Evolutionary conservation across 306 rosid species (phyloP), one percentile per base, ranked within the genome.

Genomic region (Mucuna pruriens): DNA sequence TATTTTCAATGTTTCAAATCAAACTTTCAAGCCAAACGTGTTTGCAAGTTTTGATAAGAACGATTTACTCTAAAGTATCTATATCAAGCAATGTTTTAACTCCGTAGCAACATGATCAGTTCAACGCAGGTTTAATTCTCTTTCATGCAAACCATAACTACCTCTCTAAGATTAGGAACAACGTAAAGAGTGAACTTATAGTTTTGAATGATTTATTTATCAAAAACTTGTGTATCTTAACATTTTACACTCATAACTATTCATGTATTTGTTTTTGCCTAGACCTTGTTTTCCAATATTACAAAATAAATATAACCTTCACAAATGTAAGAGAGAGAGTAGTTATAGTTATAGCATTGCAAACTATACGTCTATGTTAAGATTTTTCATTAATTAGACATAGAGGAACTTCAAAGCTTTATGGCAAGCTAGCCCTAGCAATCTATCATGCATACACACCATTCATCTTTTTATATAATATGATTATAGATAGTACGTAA

Each of bases 371-470:
- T 13, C 22, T 45, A 45, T 38, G 16, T 46, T 45, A 71, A 66
- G 13, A 61, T 49, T 73, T 80, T 73, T 49, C 74, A 66, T 63
- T 48, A 48, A 48, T 52, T 64, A 64, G 66, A 63, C 38, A 54
- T 5, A 74, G 7, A 74, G 48, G 46, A 38, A 81, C 64, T 55
- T 54, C 48, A 66, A 40, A 57, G 40, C 71, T 61, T 39, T 36
- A 73, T 25, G 49, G 69, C 81, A 48, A 61, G 51, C 74, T 62
- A 73, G 68, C 68, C 38, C 67, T 74, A 51, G 85, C 78, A 26
- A 81, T 9, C 58, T 26, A 51, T 25, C 57, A 63, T 83, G 54
- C 78, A 83, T 66, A 70, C 71, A 52, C 75, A 83, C 55, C 66
- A 77, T 49, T 13, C 20, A 62, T 64, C 39, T 19, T 8, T 33